phyloP scores from a whole-genome alignment of 345 rosid genomes.

The Turnera subulata region DNA sequence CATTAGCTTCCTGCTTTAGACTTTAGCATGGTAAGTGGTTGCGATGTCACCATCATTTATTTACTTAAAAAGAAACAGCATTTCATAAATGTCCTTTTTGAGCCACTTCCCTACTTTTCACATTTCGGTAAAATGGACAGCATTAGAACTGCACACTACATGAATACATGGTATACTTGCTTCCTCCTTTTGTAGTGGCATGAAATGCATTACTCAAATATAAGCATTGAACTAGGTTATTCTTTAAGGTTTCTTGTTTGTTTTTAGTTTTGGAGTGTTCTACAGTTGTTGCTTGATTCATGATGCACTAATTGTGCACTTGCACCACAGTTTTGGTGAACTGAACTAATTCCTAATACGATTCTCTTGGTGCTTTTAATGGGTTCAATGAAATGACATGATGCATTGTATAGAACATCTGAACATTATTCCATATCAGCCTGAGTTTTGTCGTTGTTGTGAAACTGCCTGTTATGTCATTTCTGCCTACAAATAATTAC shows the following conservation, averaged over 20 bases:
- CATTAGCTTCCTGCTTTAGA: constrained; percentile 38
- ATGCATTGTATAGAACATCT: constrained; percentile 21
- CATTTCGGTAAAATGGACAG: constrained; percentile 22
- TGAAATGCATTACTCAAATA: too few species aligned
- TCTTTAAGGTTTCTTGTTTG: constrained; percentile 3
- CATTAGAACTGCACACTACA: constrained; percentile 21
- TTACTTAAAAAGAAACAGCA: constrained; percentile 24
- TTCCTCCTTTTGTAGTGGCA: too few species aligned
- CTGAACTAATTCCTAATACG: too few species aligned
- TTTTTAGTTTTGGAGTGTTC: not conserved
- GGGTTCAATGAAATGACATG: not conserved
- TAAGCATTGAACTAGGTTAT: too few species aligned
- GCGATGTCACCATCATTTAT: constrained; percentile 40
- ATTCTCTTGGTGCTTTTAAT: not conserved
- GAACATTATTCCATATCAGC: not conserved
- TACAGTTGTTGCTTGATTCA: too few species aligned
- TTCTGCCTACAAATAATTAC: constrained; percentile 14
- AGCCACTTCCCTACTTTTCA: constrained; percentile 17
- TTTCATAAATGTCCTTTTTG: constrained; percentile 21
- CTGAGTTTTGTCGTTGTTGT: constrained; percentile 8
- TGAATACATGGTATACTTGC: constrained; percentile 18
- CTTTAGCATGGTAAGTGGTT: constrained; percentile 38
- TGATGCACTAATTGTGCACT: constrained; percentile 5
- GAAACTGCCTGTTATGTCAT: not conserved
- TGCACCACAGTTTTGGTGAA: too few species aligned